Base-by-base conservation (phyloP, 2,329 filamentous ascomycete species). In the Tolypocladium cylindrosporum region DNA sequence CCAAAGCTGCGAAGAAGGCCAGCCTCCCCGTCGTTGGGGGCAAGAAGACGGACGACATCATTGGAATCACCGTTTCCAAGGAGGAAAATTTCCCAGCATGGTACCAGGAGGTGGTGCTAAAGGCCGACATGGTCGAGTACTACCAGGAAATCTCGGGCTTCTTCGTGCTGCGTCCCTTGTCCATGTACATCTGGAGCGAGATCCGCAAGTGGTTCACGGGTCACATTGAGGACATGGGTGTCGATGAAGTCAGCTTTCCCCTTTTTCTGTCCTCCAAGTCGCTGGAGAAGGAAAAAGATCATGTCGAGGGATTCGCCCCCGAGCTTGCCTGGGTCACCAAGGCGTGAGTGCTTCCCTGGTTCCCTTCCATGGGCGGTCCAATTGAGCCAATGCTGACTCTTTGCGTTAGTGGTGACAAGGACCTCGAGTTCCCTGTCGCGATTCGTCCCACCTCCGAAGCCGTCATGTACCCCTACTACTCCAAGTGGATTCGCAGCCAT, bases 41-140 rank as follows among this genome's bases (percentile, higher is more conserved):
- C 66, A 85, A 85, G 75, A 84, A 85, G 74, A 66, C 75, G 11
- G 82, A 84, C 69, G 82, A 86, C 63, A 84, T 95, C 63, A 95
- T 94, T 67, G 92, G 92, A 63, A 96, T 97, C 68, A 94, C 92
- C 62, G 85, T 89, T 60, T 81, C 83, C 62, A 97, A 97, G 76
- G 79, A 87, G 54, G 87, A 89, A 54, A 91, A 97, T 76, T 94
- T 99, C 71, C 82, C 90, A 55, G 86, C 87, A 74, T 99, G 94
- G 94, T 99, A 99, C 76, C 91, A 96, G 76, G 93, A 99, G 76
- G 90, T 97, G 61, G 88, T 99, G 58, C 86, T 92, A 69, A 99
- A 99, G 83, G 90, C 91, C 66, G 91, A 97, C 72, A 90, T 99
- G 88, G 87, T 97, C 67, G 92, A 96, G 69, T 99, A 97, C 83